Evolutionary conservation across 202 grass and related monocot genomes (phyloP), one percentile per base, ranked within the genome.

Genomic region (Eragrostis tef): DNA sequence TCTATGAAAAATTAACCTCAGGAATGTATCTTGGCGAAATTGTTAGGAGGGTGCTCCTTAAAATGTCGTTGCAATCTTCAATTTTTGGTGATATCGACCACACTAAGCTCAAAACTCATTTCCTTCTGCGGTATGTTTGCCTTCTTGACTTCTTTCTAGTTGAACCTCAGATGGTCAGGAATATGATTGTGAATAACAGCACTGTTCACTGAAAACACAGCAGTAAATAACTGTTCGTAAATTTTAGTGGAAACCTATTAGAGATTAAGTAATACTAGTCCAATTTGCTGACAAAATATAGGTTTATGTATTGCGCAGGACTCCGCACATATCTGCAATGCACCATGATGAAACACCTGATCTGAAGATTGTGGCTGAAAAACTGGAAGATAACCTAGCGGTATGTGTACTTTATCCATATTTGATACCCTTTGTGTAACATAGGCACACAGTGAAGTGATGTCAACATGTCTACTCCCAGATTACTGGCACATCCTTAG

Each of bases 11-110:
- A 84, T 85, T 98, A 75, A 93, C 52, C 3, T 94, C 94, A 5
- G 94, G 92, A 82, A 94, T 98, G 92, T 94, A 94, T 83, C 80
- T 98, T 47, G 94, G 94, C 14, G 90, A 94, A 73, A 90, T 98
- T 50, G 90, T 94, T 61, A 86, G 92, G 61, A 90, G 92, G 66
- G 92, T 91, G 11, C 84, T 98, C 43, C 75, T 91, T 75, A 93
- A 94, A 81, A 70, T 98, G 42, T 89, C 88, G 1, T 47, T 85
- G 83, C 78, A 94, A 45, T 77, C 84, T 34, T 20, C 73, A 47
- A 57, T 91, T 69, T 93, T 94, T 2, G 84, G 94, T 4, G 43
- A 89, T 16, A 84, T 83, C 21, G 79, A 91, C 74, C 76, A 87
- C 60, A 53, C 75, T 62, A 88, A 94, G 67, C 90, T 94, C 27